Conservation (phyloP, 2,329 filamentous ascomycete genomes). For the Cladosporium phlei region DNA sequence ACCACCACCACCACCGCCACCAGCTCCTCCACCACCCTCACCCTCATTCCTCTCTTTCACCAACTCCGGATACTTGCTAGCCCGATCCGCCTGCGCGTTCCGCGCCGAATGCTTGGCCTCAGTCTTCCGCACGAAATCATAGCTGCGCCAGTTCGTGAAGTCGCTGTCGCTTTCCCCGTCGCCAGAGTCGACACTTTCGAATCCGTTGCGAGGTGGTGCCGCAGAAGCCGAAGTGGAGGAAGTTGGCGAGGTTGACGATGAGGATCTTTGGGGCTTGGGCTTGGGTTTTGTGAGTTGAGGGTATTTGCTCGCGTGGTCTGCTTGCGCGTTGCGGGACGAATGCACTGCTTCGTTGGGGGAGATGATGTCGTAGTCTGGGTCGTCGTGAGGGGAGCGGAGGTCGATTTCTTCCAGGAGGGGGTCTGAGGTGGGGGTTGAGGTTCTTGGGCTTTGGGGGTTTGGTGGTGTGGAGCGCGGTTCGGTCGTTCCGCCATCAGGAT, state of each 20-base stretch:
- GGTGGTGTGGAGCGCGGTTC: background rate
- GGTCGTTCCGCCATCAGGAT: too few relatives aligned
- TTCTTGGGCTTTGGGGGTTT: too few relatives aligned
- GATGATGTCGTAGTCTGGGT: constrained; percentile 17
- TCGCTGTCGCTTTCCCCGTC: too few relatives aligned
- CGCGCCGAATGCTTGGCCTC: constrained; percentile 13
- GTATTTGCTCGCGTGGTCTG: constrained; percentile 21
- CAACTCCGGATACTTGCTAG: background rate
- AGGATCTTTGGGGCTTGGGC: too few relatives aligned
- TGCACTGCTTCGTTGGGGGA: constrained; percentile 14
- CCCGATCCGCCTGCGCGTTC: background rate
- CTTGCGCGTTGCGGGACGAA: constrained; percentile 18
- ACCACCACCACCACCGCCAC: background rate
- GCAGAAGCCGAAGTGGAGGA: too few relatives aligned
- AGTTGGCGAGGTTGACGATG: too few relatives aligned
- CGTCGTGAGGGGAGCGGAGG: constrained; percentile 12
- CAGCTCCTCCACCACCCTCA: background rate
- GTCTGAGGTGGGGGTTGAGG: background rate
- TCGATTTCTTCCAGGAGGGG: constrained; percentile 15
- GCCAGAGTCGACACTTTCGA: too few relatives aligned
- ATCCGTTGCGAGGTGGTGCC: too few relatives aligned
- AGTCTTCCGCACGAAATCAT: constrained; percentile 14
- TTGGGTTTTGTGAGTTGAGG: background rate
- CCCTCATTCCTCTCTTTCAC: background rate
- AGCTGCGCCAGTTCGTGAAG: too few relatives aligned